phyloP scores from a whole-genome alignment of 345 rosid species.

The Anastatica hierochuntica region DNA sequence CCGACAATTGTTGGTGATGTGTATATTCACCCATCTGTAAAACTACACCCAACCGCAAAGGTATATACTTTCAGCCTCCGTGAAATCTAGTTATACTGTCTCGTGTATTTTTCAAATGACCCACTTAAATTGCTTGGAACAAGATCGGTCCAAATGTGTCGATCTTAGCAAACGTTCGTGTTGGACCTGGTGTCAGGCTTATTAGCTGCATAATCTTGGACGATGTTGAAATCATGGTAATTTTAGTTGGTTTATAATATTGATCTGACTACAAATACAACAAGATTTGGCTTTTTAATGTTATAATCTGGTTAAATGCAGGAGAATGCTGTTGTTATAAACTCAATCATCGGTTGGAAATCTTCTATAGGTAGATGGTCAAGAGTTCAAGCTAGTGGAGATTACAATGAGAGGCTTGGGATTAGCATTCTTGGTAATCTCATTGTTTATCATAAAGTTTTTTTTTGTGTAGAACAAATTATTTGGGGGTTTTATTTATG shows the following conservation, averaged over 20 bases:
- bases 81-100: neutral
- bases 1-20: constrained; percentile 59
- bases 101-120: neutral
- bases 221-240: constrained; percentile 61
- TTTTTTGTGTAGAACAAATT: too few relatives aligned
- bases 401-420: constrained; percentile 62
- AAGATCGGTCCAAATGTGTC: constrained; percentile 94
- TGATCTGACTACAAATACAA: too few relatives aligned
- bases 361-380: constrained; percentile 80
- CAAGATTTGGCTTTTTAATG: neutral
- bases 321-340: constrained; percentile 71
- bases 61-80: constrained; percentile 19
- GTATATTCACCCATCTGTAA: constrained; percentile 74
- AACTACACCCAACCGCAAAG: constrained; percentile 81
- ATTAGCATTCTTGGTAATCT: constrained; percentile 63
- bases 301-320: constrained; percentile 21
- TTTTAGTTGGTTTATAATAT: too few relatives aligned
- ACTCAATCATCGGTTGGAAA: constrained; percentile 75
- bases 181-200: constrained; percentile 90
- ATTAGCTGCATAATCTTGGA: constrained; percentile 68
- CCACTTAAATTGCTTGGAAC: neutral
- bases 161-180: constrained; percentile 71
- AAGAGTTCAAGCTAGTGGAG: constrained; percentile 72
- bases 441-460: neutral
- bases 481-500: too few relatives aligned